Evolutionary conservation across 169 alveolate genomes (phyloP).

Genomic region (Plasmodium falciparum): DNA sequence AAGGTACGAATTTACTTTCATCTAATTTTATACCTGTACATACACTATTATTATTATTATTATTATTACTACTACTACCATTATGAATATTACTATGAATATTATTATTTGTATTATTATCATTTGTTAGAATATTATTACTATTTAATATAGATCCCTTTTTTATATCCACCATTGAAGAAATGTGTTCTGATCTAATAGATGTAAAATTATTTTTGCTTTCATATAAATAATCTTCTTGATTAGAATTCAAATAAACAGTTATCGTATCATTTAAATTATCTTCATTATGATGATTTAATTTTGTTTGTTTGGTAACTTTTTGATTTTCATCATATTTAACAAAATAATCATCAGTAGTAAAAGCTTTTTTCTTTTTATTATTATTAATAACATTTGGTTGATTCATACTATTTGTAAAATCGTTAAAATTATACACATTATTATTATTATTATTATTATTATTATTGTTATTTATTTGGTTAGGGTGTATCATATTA

Average conservation of each 20-base stretch:
- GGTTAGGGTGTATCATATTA: neutral
- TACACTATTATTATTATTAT: slow-evolving; percentile 10
- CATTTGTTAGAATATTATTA: no score
- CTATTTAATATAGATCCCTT: no score
- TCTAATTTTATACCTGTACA: slow-evolving; percentile 12
- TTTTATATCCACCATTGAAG: neutral
- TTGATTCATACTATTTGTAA: no score
- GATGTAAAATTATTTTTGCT: neutral
- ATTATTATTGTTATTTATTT: neutral
- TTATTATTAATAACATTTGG: no score
- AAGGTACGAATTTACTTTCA: slow-evolving; percentile 39
- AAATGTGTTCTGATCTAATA: neutral
- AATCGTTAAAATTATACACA: no score
- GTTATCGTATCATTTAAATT: neutral
- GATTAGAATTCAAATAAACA: slow-evolving; percentile 17
- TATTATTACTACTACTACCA: no score
- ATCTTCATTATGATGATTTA: neutral
- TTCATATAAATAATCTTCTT: neutral
- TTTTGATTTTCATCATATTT: neutral
- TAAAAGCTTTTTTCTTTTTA: no score
- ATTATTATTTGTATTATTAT: slow-evolving; percentile 8
- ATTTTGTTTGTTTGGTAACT: neutral
- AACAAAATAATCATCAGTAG: no score
- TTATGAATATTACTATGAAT: slow-evolving; percentile 4
- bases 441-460: neutral